A percentile compares a stretch with the other conserved stretches of the same genome.
Evolutionary conservation across 2,329 filamentous ascomycete genomes (phyloP).

Genomic region (Penicillium digitatum): DNA sequence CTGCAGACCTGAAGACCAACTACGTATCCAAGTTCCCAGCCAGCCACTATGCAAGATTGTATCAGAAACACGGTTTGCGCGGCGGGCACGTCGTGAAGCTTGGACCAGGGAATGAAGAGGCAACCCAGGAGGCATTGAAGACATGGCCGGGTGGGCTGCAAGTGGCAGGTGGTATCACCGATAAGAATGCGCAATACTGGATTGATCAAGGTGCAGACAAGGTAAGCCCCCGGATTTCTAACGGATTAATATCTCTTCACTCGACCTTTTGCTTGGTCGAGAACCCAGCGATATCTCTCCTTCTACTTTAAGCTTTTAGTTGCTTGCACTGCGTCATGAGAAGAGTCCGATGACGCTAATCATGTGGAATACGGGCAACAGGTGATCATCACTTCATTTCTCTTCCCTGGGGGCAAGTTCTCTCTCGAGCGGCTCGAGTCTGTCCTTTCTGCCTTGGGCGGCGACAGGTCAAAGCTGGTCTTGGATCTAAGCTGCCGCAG

Average conservation of each 20-base stretch:
- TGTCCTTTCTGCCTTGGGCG: slow-evolving; percentile 67
- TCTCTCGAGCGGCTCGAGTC: slow-evolving; percentile 70
- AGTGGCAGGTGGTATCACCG: slow-evolving; percentile 88
- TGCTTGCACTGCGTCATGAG: slow-evolving; percentile 13
- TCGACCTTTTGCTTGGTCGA: neutral
- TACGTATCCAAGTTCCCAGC: slow-evolving; percentile 82
- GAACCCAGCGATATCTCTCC: neutral
- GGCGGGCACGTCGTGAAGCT: slow-evolving; percentile 97
- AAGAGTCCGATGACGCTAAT: slow-evolving; percentile 17
- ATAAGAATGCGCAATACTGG: slow-evolving; percentile 80
- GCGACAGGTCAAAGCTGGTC: slow-evolving; percentile 76
- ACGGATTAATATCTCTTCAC: neutral
- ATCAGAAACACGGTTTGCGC: slow-evolving; percentile 66
- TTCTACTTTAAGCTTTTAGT: neutral
- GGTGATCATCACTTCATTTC: slow-evolving; percentile 95
- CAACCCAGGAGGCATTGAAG: slow-evolving; percentile 69
- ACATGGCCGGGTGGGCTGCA: slow-evolving; percentile 80
- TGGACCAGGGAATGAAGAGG: slow-evolving; percentile 77
- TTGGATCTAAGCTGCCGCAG: slow-evolving; percentile 90
- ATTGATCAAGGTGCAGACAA: slow-evolving; percentile 83
- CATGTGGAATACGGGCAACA: slow-evolving; percentile 44
- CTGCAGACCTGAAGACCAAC: slow-evolving; percentile 75
- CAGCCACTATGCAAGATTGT: slow-evolving; percentile 74
- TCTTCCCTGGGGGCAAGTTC: slow-evolving; percentile 82
- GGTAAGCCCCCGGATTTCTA: slow-evolving; percentile 51